Conservation (phyloP, 1,284 basidiomycete species). For the Ceraceosorus guamensis region DNA sequence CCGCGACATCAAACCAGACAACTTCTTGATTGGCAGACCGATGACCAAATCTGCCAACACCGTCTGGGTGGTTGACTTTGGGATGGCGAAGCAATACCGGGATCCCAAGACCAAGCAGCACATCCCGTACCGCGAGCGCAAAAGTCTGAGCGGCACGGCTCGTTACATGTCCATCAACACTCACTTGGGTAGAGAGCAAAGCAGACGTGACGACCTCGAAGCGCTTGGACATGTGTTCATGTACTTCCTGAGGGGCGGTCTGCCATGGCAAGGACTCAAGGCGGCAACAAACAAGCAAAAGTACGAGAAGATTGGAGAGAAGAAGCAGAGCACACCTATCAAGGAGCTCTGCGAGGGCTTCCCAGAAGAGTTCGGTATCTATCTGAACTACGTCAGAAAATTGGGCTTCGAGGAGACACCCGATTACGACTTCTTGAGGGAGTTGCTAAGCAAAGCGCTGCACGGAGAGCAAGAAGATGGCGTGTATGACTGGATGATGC, state of each 20-base stretch:
- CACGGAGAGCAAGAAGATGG: constrained; percentile 84
- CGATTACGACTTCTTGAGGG: constrained; percentile 89
- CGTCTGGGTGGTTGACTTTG: constrained; percentile 85
- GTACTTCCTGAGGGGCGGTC: constrained; percentile 83
- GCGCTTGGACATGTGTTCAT: constrained; percentile 94
- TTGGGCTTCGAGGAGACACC: constrained; percentile 88
- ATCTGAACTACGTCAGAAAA: constrained; percentile 78
- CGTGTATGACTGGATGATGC: constrained; percentile 80
- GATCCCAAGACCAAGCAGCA: constrained; percentile 95
- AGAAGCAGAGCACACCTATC: constrained; percentile 93
- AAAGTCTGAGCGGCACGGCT: constrained; percentile 79
- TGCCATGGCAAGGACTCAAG: constrained; percentile 94
- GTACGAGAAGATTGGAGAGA: constrained; percentile 98
- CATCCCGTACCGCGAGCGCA: constrained; percentile 90
- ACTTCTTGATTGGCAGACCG: constrained; percentile 86
- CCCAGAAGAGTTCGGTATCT: constrained; percentile 82
- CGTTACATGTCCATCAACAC: constrained; percentile 98
- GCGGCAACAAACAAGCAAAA: constrained; percentile 97
- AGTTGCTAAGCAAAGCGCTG: constrained; percentile 82
- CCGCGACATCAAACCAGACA: constrained; percentile 95
- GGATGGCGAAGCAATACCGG: constrained; percentile 96
- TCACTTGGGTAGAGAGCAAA: constrained; percentile 86
- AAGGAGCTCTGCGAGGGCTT: constrained; percentile 87
- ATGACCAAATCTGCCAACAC: constrained; percentile 77
- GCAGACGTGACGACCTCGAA: constrained; percentile 85